These are phyloP conservation scores for Neurospora sp. DNA, from an alignment of 495 filamentous ascomycete genomes.

Conservation along the genomic window DNA sequence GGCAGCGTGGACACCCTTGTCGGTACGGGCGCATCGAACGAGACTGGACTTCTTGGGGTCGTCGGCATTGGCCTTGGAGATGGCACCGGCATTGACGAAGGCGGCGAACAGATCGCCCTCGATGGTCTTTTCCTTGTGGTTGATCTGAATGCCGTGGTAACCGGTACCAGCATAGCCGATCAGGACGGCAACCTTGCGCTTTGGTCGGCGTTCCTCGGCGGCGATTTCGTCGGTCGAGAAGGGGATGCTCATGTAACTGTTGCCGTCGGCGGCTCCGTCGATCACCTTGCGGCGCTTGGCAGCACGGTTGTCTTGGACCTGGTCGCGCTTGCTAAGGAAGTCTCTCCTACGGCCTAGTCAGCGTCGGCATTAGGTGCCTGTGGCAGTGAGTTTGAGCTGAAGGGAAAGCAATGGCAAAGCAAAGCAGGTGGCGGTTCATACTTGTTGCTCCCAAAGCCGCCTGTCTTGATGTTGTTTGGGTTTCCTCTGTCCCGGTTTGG, in stretches of 20 bases:
- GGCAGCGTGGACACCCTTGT: conserved; percentile 96
- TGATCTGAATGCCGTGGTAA: conserved; percentile 92
- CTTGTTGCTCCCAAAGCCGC: conserved; percentile 17
- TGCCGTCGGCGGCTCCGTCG: conserved; percentile 30
- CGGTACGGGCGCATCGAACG: conserved; percentile 86
- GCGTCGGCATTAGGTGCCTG: conserved; percentile 17
- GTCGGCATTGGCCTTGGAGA: conserved; percentile 90
- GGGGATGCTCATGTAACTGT: conserved; percentile 33
- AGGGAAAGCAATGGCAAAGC: background rate
- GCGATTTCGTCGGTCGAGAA: conserved; percentile 64
- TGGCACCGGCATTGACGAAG: conserved; percentile 79
- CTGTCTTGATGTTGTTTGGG: conserved; percentile 10
- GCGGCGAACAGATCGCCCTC: conserved; percentile 94
- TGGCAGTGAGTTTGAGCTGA: background rate
- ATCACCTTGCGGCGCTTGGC: conserved; percentile 43
- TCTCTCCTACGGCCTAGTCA: conserved; percentile 16
- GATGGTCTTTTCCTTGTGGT: conserved; percentile 72
- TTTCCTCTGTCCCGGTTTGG: conserved; percentile 3
- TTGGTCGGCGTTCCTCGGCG: conserved; percentile 73
- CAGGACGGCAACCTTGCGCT: conserved; percentile 90
- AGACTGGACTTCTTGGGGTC: conserved; percentile 95
- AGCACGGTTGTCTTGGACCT: conserved; percentile 44
- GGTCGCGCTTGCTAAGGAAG: conserved; percentile 48
- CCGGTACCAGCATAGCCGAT: conserved; percentile 95
- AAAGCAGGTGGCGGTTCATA: conserved; percentile 3